A percentile compares a stretch with the other conserved stretches of the same genome.
Evolutionary conservation across 2,329 filamentous ascomycete genomes (phyloP).

Genomic region (Talaromyces funiculosus): DNA sequence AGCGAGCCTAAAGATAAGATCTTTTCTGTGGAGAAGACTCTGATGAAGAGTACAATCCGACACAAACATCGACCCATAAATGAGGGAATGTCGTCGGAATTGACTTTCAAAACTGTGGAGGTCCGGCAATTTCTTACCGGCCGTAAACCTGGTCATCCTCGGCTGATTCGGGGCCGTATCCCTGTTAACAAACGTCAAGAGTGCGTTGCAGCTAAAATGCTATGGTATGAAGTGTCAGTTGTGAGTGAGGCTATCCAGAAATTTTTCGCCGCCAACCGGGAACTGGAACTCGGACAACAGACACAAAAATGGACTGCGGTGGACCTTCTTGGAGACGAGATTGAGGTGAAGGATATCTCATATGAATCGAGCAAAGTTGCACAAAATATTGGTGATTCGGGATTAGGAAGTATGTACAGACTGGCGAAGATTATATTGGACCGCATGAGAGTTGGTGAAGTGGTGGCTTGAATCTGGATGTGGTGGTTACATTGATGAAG

Average conservation of each 20-base stretch:
- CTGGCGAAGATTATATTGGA: conserved; percentile 24
- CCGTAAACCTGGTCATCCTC: conserved; percentile 18
- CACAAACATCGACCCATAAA: conserved; percentile 22
- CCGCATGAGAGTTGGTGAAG: conserved; percentile 4
- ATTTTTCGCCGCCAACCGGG: conserved; percentile 27
- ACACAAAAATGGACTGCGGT: conserved; percentile 26
- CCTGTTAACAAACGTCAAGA: neutral
- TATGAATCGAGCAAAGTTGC: conserved; percentile 18
- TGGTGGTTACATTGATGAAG: neutral
- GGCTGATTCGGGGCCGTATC: conserved; percentile 26
- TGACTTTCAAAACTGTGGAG: conserved; percentile 35
- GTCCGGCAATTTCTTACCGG: conserved; percentile 32
- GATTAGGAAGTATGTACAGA: conserved; percentile 25
- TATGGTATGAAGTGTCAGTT: conserved; percentile 37
- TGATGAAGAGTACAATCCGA: conserved; percentile 31
- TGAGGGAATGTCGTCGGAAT: conserved; percentile 15
- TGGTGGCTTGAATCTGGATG: neutral
- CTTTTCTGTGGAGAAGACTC: conserved; percentile 27
- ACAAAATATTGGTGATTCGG: conserved; percentile 22
- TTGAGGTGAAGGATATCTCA: conserved; percentile 9
- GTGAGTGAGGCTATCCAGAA: conserved; percentile 32
- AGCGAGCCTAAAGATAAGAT: conserved; percentile 20
- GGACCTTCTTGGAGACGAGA: conserved; percentile 27
- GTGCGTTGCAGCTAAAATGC: neutral
- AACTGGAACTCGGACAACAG: conserved; percentile 30